phyloP scores from a whole-genome alignment of 2,329 filamentous ascomycete species.

The Xylaria sp. region DNA sequence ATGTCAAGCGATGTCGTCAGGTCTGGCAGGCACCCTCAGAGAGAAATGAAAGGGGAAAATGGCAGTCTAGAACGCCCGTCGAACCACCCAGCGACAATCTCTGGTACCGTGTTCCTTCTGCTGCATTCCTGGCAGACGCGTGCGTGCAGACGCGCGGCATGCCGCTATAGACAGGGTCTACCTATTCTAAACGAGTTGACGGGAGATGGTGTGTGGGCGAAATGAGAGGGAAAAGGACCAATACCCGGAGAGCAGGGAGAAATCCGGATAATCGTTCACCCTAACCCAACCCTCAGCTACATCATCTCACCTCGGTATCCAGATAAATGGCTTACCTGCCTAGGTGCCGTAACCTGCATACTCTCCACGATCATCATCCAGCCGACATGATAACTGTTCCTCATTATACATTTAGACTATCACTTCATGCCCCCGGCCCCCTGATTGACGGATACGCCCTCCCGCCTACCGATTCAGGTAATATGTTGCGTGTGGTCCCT shows the following conservation, averaged over 20 bases:
- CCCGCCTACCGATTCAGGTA: conserved; percentile 33
- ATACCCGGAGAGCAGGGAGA: conserved; percentile 24
- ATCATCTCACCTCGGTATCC: background rate
- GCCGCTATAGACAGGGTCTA: conserved; percentile 25
- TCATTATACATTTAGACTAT: conserved; percentile 11
- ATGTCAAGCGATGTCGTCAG: conserved; percentile 14
- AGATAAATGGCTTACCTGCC: background rate
- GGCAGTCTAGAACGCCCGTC: conserved; percentile 29
- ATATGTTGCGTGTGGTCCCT: conserved; percentile 14
- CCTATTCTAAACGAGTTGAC: conserved; percentile 10
- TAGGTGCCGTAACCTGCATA: conserved; percentile 10
- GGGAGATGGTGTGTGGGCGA: background rate
- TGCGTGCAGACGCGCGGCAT: conserved; percentile 38
- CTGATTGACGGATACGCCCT: conserved; percentile 30
- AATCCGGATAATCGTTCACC: conserved; percentile 29
- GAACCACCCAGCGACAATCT: conserved; percentile 17
- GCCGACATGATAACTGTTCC: background rate
- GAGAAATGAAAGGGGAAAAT: conserved; percentile 15
- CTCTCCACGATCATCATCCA: conserved; percentile 20
- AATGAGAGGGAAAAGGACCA: background rate
- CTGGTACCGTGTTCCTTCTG: conserved; percentile 20
- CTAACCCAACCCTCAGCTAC: background rate
- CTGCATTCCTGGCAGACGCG: conserved; percentile 39
- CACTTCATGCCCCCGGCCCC: conserved; percentile 16
- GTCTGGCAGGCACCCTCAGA: background rate